Evolutionary conservation across 2,329 filamentous ascomycete genomes (phyloP), one percentile per base, ranked within the genome.

Genomic region (Alternaria tenuissima): DNA sequence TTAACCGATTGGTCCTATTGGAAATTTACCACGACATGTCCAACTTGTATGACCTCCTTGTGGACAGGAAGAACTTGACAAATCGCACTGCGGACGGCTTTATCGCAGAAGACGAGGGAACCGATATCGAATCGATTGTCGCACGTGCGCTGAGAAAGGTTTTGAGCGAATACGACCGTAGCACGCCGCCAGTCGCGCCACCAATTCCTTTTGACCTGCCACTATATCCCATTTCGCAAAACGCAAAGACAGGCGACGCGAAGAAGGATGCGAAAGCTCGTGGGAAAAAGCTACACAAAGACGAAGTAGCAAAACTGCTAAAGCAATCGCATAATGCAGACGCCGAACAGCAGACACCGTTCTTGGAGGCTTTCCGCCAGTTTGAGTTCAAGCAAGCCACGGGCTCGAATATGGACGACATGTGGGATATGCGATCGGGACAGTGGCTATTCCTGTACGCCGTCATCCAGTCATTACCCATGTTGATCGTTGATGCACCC

Each of bases 201-300:
- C 93, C 94, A 0, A 88, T 98, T 56, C 94, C 95, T 0, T 98
- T 94, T 72, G 94, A 98, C 74, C 83, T 92, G 5, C 94, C 95
- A 3, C 86, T 89, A 65, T 79, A 96, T 24, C 94, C 94, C 0
- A 86, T 85, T 1, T 85, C 96, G 69, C 83, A 85, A 32, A 82
- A 87, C 1, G 84, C 93, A 18, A 84, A 89, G 57, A 84, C 84
- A 1, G 83, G 92, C 32, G 86, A 91, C 20, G 76, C 86, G 1
- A 94, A 93, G 79, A 91, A 93, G 69, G 91, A 94, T 74, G 81
- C 85, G 34, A 93, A 92, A 74, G 86, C 91, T 55, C 86, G 89
- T 61, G 86, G 85, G 18, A 88, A 87, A 80, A 91, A 88, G 71
- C 81, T 97, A 58, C 92, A 93, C 76, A 88, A 91, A 53, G 87